Evolutionary conservation across 768 basidiomycete genomes (phyloP).

Genomic region (Tylopilus intermedius): DNA sequence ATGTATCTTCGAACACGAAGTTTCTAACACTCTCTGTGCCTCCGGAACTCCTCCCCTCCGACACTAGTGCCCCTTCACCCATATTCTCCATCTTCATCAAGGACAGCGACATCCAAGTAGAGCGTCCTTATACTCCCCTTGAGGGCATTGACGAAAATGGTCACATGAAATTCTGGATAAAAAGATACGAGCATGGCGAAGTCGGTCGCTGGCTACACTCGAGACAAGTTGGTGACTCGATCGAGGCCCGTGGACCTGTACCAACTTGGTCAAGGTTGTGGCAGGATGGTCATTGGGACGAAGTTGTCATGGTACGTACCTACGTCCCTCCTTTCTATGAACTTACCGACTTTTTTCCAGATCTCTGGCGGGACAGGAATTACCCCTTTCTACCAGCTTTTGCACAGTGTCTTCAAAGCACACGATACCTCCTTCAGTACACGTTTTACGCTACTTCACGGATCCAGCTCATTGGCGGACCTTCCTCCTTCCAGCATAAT

Average conservation of each 20-base stretch:
- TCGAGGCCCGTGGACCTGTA: constrained; percentile 76
- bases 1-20: constrained; percentile 54
- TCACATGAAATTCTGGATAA: constrained; percentile 74
- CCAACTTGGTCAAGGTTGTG: constrained; percentile 51
- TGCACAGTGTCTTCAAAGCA: constrained; percentile 48
- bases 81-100: constrained; percentile 81
- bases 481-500: constrained; percentile 66
- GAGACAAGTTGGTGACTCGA: constrained; percentile 55
- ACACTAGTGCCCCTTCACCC: constrained; percentile 29
- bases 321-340: not conserved
- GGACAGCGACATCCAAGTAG: constrained; percentile 85
- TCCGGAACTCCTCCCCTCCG: constrained; percentile 32
- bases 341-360: constrained; percentile 23
- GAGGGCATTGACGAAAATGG: constrained; percentile 65
- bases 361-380: constrained; percentile 87
- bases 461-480: constrained; percentile 55
- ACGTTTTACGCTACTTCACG: constrained; percentile 70
- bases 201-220: constrained; percentile 81
- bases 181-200: constrained; percentile 72
- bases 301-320: constrained; percentile 63
- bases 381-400: constrained; percentile 78
- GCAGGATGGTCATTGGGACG: constrained; percentile 64
- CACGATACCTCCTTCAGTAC: constrained; percentile 32
- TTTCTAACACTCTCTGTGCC: constrained; percentile 60
- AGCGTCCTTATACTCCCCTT: constrained; percentile 80